Conservation (phyloP, 805 yeast genomes). For the Martiniozyma abietophila region DNA sequence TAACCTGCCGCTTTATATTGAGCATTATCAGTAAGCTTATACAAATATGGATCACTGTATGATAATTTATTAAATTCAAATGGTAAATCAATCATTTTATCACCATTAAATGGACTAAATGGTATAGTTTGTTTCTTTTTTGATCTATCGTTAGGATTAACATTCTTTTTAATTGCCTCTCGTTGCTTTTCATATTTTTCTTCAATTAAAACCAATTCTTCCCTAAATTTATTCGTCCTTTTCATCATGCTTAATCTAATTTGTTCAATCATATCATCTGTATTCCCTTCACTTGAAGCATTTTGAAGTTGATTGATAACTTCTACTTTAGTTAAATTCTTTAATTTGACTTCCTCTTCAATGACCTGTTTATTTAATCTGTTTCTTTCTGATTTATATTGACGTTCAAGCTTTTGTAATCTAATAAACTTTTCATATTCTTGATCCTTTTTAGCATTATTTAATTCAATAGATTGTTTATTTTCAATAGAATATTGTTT, state of each 20-base stretch:
- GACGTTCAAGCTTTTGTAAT: constrained; percentile 61
- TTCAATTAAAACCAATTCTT: constrained; percentile 38
- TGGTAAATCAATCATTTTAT: constrained; percentile 47
- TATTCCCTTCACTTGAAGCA: constrained; percentile 26
- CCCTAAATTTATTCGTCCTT: constrained; percentile 56
- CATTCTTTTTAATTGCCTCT: constrained; percentile 19
- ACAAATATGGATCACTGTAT: constrained; percentile 56
- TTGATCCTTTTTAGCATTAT: constrained; percentile 62
- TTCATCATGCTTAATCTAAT: constrained; percentile 47
- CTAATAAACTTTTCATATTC: constrained; percentile 58
- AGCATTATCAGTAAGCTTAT: constrained; percentile 34
- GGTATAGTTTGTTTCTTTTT: constrained; percentile 35
- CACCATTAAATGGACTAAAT: constrained; percentile 93
- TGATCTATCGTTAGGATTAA: constrained; percentile 17
- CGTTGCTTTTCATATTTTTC: constrained; percentile 22
- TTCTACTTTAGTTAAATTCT: constrained; percentile 41
- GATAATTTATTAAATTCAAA: constrained; percentile 30
- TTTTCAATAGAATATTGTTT: constrained; percentile 65
- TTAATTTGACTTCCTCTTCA: constrained; percentile 38
- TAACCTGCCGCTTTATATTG: constrained; percentile 84
- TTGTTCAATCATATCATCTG: constrained; percentile 39
- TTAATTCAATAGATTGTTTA: constrained; percentile 64
- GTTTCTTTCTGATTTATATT: constrained; percentile 58
- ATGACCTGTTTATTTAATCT: constrained; percentile 51
- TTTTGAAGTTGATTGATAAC: constrained; percentile 40